Percentiles rank a stretch among this genome's conserved stretches.
phyloP scores from a whole-genome alignment of 176 grass and related monocot species.

The Lolium rigidum region DNA sequence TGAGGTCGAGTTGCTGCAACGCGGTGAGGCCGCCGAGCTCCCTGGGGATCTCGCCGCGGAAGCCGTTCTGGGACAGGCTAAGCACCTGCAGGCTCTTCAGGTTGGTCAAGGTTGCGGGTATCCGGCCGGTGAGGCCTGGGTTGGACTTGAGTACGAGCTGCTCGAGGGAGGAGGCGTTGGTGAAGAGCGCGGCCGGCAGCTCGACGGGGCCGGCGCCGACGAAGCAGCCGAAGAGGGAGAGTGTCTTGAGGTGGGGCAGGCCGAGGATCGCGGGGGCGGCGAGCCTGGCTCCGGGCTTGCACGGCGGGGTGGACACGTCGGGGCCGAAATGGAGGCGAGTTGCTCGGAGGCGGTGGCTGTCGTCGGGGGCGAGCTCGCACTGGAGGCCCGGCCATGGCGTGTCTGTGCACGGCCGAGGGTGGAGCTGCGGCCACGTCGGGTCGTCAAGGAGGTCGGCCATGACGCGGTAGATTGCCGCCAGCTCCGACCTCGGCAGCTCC shows the following conservation, averaged over 20 bases:
- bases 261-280: conserved; percentile 51
- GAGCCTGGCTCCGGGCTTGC: conserved; percentile 57
- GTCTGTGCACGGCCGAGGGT: conserved; percentile 82
- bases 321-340: conserved; percentile 80
- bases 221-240: conserved; percentile 80
- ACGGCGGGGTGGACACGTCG: conserved; percentile 64
- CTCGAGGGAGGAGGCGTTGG: conserved; percentile 55
- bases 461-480: conserved; percentile 62
- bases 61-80: conserved; percentile 73
- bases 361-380: conserved; percentile 61
- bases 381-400: conserved; percentile 82
- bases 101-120: conserved; percentile 50
- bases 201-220: conserved; percentile 5
- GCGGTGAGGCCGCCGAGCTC: conserved; percentile 53
- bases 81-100: conserved; percentile 61
- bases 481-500: conserved; percentile 59
- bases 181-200: conserved; percentile 66
- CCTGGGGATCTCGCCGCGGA: conserved; percentile 57
- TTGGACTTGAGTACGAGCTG: conserved; percentile 83
- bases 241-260: conserved; percentile 70
- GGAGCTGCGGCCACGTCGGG: conserved; percentile 63
- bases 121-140: conserved; percentile 52
- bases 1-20: conserved; percentile 82
- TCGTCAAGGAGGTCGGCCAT: conserved; percentile 67
- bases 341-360: conserved; percentile 60